Conservation (phyloP, 345 rosid genomes). For the Hirschfeldia incana region DNA sequence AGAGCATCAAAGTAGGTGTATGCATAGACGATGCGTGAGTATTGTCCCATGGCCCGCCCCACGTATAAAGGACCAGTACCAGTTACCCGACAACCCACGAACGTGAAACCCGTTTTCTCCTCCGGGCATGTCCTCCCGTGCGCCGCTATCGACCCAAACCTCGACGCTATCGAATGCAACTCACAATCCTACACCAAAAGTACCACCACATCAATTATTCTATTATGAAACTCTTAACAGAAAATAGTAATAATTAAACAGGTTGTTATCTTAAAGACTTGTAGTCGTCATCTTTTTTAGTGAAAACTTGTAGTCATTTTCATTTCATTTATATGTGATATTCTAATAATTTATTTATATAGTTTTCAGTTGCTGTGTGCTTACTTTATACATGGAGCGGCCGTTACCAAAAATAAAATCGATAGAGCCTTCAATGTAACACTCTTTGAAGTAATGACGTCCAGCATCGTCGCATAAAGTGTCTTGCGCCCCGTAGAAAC, state of each 20-base stretch:
- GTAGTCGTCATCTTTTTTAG: background rate
- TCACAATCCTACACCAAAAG: constrained; percentile 65
- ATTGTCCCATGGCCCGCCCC: constrained; percentile 97
- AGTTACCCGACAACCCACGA: constrained; percentile 71
- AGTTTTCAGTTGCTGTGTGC: background rate
- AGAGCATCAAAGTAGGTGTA: constrained; percentile 82
- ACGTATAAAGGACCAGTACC: constrained; percentile 81
- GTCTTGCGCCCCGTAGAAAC: constrained; percentile 96
- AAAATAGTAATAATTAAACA: background rate
- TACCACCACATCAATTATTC: background rate
- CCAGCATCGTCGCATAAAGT: constrained; percentile 95
- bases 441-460: constrained; percentile 86
- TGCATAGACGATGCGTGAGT: constrained; percentile 86
- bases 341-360: background rate
- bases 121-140: constrained; percentile 74
- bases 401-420: constrained; percentile 98
- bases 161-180: constrained; percentile 84
- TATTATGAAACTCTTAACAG: background rate
- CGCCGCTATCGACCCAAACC: constrained; percentile 94
- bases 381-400: constrained; percentile 89
- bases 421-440: constrained; percentile 91
- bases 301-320: no score
- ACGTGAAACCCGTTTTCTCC: constrained; percentile 91
- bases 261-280: background rate
- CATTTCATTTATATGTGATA: no score